Conservation (phyloP, 2,329 filamentous ascomycete genomes). For the Xylaria sp. region DNA sequence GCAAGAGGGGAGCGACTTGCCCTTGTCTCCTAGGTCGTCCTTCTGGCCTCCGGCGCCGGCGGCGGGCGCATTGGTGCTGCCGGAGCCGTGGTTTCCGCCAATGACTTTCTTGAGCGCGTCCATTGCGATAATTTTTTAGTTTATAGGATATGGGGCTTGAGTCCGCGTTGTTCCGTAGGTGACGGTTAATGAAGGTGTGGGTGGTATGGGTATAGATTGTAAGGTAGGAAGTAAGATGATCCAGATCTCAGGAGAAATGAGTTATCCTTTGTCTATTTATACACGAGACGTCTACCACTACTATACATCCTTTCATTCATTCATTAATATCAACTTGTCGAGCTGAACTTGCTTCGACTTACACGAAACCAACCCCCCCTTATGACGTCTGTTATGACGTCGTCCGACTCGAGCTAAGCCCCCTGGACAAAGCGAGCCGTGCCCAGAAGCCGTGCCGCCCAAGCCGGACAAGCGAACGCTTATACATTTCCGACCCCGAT, state of each 20-base stretch:
- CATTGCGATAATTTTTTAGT: conserved; percentile 26
- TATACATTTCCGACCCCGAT: neutral
- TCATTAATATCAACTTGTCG: too few relatives aligned
- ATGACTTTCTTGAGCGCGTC: conserved; percentile 41
- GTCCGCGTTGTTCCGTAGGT: too few relatives aligned
- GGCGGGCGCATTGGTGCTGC: conserved; percentile 14
- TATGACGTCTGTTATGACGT: conserved; percentile 8
- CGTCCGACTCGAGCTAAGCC: neutral
- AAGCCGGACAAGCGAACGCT: neutral
- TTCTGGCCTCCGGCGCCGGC: conserved; percentile 32
- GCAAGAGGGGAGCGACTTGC: conserved; percentile 25
- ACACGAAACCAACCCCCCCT: too few relatives aligned
- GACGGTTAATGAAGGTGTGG: neutral
- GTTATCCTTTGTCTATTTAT: too few relatives aligned
- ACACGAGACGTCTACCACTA: too few relatives aligned
- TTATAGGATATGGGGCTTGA: neutral
- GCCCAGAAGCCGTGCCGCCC: neutral
- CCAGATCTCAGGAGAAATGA: too few relatives aligned
- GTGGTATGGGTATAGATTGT: too few relatives aligned
- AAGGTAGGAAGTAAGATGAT: too few relatives aligned
- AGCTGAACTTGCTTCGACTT: too few relatives aligned
- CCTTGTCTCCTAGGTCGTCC: conserved; percentile 43
- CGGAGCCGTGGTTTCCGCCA: conserved; percentile 22
- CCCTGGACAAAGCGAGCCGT: neutral
- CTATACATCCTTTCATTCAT: too few relatives aligned